Evolutionary conservation across 225 moss, liverwort and hornwort species (phyloP).

Genomic region (Physcomitrium patens): DNA sequence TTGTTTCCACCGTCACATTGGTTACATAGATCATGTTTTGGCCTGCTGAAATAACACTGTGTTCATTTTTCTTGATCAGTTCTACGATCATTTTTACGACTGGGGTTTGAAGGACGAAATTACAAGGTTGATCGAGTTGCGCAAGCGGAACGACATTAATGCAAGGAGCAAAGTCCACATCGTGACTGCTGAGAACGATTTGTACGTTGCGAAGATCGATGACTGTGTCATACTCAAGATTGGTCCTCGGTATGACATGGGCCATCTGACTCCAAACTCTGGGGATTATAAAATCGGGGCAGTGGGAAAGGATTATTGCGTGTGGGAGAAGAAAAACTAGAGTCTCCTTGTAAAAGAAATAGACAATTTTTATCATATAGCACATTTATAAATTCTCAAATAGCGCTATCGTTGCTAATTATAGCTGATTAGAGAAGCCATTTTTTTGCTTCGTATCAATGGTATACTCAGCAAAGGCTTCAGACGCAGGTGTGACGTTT

Average conservation of each 20-base stretch:
- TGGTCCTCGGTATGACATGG: conserved; percentile 71
- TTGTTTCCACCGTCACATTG: neutral
- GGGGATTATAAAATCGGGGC: conserved; percentile 61
- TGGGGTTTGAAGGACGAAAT: conserved; percentile 80
- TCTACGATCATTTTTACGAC: conserved; percentile 76
- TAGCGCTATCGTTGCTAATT: neutral
- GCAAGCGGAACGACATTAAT: conserved; percentile 68
- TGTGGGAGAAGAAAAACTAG: conserved; percentile 77
- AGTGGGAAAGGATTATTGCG: conserved; percentile 75
- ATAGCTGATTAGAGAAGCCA: neutral
- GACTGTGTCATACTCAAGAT: conserved; percentile 68
- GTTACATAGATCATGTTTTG: too few relatives aligned
- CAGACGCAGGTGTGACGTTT: conserved; percentile 47
- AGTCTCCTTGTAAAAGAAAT: too few relatives aligned
- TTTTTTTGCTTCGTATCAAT: neutral
- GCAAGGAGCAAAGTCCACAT: conserved; percentile 71
- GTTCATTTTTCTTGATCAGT: conserved; percentile 29
- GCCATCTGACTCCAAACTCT: conserved; percentile 50
- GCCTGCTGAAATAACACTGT: neutral
- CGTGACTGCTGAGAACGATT: conserved; percentile 58
- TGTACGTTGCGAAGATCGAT: conserved; percentile 76
- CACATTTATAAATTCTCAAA: neutral
- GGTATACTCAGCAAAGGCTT: neutral
- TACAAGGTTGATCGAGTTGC: conserved; percentile 46
- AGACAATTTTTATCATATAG: neutral